phyloP scores from a whole-genome alignment of 257 asterid genomes.

The Solanum dulcamara region DNA sequence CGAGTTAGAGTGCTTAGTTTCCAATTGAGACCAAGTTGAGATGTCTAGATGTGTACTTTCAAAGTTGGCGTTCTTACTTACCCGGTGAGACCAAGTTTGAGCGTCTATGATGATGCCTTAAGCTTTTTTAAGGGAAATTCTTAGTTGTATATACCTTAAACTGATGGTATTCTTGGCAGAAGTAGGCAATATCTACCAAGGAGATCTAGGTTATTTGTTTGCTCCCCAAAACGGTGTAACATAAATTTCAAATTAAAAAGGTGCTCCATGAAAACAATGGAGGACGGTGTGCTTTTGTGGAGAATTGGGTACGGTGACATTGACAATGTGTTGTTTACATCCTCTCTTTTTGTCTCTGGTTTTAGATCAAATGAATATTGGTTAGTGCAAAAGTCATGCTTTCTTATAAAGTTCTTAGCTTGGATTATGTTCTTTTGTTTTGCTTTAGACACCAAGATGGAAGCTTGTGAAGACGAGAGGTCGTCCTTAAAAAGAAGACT shows the following conservation, averaged over 20 bases:
- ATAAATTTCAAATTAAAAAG: neutral
- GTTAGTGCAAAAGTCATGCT: neutral
- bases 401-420: neutral
- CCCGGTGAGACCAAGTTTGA: neutral
- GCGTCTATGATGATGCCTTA: neutral
- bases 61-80: neutral
- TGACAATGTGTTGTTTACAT: neutral
- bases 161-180: neutral
- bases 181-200: neutral
- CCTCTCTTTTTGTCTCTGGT: neutral
- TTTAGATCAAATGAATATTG: neutral
- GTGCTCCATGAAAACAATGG: neutral
- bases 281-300: neutral
- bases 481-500: constrained; percentile 61
- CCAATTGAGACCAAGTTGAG: neutral
- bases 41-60: neutral
- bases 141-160: neutral
- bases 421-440: neutral
- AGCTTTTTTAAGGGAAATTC: neutral
- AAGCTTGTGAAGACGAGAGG: constrained; percentile 65
- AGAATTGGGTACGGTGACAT: neutral
- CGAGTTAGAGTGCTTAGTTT: neutral
- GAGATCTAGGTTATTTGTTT: neutral
- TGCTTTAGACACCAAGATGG: constrained; percentile 48
- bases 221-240: neutral